Percentiles rank a stretch among this genome's conserved stretches.
Conservation (phyloP, 768 basidiomycete genomes). For the Kwoniella botswanensis region DNA sequence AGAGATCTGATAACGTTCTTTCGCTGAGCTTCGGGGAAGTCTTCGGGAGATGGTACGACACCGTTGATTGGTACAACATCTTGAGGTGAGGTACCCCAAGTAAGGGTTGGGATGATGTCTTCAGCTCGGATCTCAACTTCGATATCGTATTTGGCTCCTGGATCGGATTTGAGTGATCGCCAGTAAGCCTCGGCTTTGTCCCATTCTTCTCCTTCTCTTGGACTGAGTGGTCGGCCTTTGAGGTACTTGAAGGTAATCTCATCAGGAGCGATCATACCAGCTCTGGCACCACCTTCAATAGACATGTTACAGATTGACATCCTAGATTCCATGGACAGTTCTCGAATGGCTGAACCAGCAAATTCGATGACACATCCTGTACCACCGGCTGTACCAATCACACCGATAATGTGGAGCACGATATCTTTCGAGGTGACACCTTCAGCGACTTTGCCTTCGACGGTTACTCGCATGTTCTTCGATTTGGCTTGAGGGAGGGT, state of each 20-base stretch:
- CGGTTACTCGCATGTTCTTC: slow-evolving; percentile 90
- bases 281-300: slow-evolving; percentile 89
- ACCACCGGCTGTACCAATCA: slow-evolving; percentile 91
- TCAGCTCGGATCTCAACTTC: slow-evolving; percentile 79
- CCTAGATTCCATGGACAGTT: slow-evolving; percentile 85
- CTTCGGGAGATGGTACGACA: slow-evolving; percentile 74
- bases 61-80: slow-evolving; percentile 84
- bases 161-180: slow-evolving; percentile 76
- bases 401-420: slow-evolving; percentile 84
- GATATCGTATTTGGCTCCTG: slow-evolving; percentile 81
- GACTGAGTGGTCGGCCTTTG: slow-evolving; percentile 76
- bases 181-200: slow-evolving; percentile 84
- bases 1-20: slow-evolving; percentile 75
- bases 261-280: slow-evolving; percentile 91
- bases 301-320: slow-evolving; percentile 86
- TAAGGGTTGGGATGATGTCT: slow-evolving; percentile 86
- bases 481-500: slow-evolving; percentile 83
- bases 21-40: slow-evolving; percentile 70
- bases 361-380: slow-evolving; percentile 92
- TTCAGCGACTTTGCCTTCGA: slow-evolving; percentile 77
- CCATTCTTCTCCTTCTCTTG: slow-evolving; percentile 79
- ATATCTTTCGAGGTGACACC: slow-evolving; percentile 88
- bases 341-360: slow-evolving; percentile 83
- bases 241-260: slow-evolving; percentile 85
- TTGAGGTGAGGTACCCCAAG: slow-evolving; percentile 92